A percentile compares a stretch with the other conserved stretches of the same genome.
These are phyloP conservation scores for Magnusiomyces clavatus DNA, from an alignment of 1,139 yeast species.

Conservation along the genomic window DNA sequence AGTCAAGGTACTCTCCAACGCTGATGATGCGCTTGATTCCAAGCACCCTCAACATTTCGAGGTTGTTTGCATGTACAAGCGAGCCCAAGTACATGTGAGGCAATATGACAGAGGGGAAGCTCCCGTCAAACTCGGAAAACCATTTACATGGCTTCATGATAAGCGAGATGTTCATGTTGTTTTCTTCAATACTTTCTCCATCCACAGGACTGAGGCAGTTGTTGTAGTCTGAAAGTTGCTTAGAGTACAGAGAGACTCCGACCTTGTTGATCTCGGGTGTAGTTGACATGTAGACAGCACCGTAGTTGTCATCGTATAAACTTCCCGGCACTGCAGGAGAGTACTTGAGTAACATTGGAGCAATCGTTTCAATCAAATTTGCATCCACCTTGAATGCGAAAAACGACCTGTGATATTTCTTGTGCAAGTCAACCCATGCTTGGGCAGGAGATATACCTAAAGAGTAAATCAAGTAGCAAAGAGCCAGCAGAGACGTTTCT, in stretches of 20 bases:
- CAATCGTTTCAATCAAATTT: slow-evolving; percentile 53
- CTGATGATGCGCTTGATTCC: slow-evolving; percentile 74
- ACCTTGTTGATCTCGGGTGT: background rate
- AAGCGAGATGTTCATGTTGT: background rate
- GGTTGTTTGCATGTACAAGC: slow-evolving; percentile 69
- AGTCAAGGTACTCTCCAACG: slow-evolving; percentile 76
- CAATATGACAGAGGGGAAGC: slow-evolving; percentile 65
- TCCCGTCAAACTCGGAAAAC: slow-evolving; percentile 40
- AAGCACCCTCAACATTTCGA: slow-evolving; percentile 51
- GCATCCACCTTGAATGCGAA: slow-evolving; percentile 77
- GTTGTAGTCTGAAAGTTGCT: too few relatives aligned
- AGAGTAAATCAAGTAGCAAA: slow-evolving; percentile 65
- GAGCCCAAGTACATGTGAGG: slow-evolving; percentile 86
- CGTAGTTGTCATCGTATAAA: slow-evolving; percentile 11
- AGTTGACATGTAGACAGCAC: slow-evolving; percentile 13
- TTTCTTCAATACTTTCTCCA: background rate
- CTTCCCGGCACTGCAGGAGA: slow-evolving; percentile 39
- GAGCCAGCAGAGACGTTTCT: slow-evolving; percentile 68
- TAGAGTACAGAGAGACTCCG: background rate
- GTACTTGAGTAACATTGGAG: slow-evolving; percentile 47
- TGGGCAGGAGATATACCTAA: slow-evolving; percentile 45
- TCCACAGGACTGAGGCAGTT: slow-evolving; percentile 3
- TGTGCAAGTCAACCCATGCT: slow-evolving; percentile 52
- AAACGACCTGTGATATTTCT: slow-evolving; percentile 63
- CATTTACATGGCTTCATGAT: slow-evolving; percentile 18